phyloP scores from a whole-genome alignment of 495 filamentous ascomycete species.

The Hypoxylon lenormandii region DNA sequence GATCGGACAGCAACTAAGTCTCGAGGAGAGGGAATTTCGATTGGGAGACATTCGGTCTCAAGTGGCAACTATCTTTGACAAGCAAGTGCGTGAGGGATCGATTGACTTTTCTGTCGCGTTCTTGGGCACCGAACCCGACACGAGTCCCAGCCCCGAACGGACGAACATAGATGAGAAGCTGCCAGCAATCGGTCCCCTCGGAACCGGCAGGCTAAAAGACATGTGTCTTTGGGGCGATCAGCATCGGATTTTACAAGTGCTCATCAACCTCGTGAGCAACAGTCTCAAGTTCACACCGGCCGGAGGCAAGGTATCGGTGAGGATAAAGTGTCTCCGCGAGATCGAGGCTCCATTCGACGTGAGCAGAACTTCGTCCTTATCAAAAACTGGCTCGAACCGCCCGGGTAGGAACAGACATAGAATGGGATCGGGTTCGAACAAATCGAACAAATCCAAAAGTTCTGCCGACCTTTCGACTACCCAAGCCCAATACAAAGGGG shows the following conservation, averaged over 20 bases:
- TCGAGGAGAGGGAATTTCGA: constrained; percentile 88
- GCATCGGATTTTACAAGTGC: constrained; percentile 85
- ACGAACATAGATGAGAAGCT: constrained; percentile 55
- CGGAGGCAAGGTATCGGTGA: constrained; percentile 76
- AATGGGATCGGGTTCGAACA: constrained; percentile 63
- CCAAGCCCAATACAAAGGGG: constrained; percentile 43
- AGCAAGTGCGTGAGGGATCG: constrained; percentile 81
- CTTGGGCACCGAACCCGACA: constrained; percentile 63
- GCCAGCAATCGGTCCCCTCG: constrained; percentile 67
- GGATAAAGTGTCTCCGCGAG: constrained; percentile 77
- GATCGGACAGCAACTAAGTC: constrained; percentile 78
- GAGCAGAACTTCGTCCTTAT: constrained; percentile 65
- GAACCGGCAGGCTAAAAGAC: constrained; percentile 74
- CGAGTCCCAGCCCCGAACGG: constrained; percentile 49
- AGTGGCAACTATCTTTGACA: constrained; percentile 84
- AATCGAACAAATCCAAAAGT: constrained; percentile 61
- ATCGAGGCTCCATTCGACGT: constrained; percentile 53
- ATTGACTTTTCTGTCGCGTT: constrained; percentile 80
- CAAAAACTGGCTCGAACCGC: constrained; percentile 58
- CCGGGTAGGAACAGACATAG: constrained; percentile 56
- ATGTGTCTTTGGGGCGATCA: constrained; percentile 88
- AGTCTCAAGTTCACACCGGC: constrained; percentile 90
- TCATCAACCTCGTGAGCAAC: constrained; percentile 94
- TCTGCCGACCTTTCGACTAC: constrained; percentile 54
- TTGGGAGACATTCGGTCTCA: constrained; percentile 83